Evolutionary conservation across 1,284 basidiomycete genomes (phyloP).

Genomic region (Trichosporon faecale): DNA sequence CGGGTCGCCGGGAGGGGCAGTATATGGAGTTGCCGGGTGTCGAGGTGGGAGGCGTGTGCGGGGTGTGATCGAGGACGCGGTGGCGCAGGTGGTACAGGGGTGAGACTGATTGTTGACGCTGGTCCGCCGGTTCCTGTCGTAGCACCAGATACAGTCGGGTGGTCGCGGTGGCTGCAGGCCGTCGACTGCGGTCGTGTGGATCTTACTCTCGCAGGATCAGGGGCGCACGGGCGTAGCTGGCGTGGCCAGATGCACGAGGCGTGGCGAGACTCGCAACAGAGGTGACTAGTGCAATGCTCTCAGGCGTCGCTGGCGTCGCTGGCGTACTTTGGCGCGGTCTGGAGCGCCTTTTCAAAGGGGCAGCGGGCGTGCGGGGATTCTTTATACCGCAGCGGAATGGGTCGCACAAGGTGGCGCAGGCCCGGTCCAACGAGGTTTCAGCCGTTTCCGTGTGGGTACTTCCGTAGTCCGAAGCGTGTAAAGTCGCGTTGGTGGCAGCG

Average conservation of each 20-base stretch:
- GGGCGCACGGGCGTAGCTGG: neutral
- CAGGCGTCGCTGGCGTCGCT: neutral
- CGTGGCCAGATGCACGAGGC: neutral
- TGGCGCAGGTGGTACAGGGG: neutral
- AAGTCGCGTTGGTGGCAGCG: too few species aligned
- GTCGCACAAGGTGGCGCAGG: neutral
- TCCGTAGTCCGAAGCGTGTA: neutral
- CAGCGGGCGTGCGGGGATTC: neutral
- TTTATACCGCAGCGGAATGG: neutral
- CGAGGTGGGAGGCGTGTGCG: neutral
- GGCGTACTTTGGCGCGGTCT: too few species aligned
- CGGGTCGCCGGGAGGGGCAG: neutral
- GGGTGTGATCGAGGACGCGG: neutral
- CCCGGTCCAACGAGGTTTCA: too few species aligned
- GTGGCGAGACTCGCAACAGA: neutral
- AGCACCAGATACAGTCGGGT: neutral
- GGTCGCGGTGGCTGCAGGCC: neutral
- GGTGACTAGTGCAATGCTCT: neutral
- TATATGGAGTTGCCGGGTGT: neutral
- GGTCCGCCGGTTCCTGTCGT: too few species aligned
- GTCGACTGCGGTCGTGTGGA: neutral
- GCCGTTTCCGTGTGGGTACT: neutral
- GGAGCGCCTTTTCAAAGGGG: too few species aligned
- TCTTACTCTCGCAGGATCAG: neutral
- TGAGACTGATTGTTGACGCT: conserved; percentile 1